phyloP scores from a whole-genome alignment of 2,329 filamentous ascomycete species.

The Hymenoscyphus infarciens region DNA sequence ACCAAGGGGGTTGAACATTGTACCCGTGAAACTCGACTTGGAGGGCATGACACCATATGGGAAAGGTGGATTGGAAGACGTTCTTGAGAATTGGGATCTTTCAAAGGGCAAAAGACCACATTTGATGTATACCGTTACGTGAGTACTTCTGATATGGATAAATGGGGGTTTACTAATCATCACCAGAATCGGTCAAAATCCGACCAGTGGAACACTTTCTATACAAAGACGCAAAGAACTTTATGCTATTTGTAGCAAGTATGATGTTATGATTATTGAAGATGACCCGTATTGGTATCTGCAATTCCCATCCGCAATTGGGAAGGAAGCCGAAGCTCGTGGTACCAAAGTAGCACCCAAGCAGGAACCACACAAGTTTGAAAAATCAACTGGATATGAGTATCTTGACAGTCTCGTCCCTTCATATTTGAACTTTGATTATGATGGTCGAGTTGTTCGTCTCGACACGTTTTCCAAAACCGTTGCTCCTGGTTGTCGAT shows the following conservation, averaged over 20 bases:
- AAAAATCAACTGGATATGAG: conserved; percentile 59
- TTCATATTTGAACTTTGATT: conserved; percentile 77
- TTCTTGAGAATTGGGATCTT: conserved; percentile 79
- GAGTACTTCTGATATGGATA: conserved; percentile 39
- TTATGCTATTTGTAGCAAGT: conserved; percentile 75
- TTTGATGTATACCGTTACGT: conserved; percentile 87
- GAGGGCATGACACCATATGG: conserved; percentile 77
- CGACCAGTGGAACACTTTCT: conserved; percentile 72
- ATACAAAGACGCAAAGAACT: conserved; percentile 71
- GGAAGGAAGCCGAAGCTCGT: conserved; percentile 35
- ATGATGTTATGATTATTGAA: conserved; percentile 87
- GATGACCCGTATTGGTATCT: conserved; percentile 97
- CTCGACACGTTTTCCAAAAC: conserved; percentile 95
- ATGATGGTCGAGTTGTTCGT: conserved; percentile 81
- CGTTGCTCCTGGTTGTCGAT: conserved; percentile 79
- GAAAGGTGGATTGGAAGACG: conserved; percentile 69
- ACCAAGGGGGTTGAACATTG: conserved; percentile 62
- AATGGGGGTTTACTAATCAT: conserved; percentile 17
- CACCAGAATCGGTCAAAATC: conserved; percentile 79
- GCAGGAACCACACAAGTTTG: conserved; percentile 29
- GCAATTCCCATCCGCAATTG: conserved; percentile 72
- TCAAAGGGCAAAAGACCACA: conserved; percentile 72
- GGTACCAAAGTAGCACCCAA: conserved; percentile 34
- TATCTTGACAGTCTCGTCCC: conserved; percentile 83
- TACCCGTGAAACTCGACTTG: conserved; percentile 70